Conservation (phyloP, 257 asterid genomes). For the Jacaranda copaia region DNA sequence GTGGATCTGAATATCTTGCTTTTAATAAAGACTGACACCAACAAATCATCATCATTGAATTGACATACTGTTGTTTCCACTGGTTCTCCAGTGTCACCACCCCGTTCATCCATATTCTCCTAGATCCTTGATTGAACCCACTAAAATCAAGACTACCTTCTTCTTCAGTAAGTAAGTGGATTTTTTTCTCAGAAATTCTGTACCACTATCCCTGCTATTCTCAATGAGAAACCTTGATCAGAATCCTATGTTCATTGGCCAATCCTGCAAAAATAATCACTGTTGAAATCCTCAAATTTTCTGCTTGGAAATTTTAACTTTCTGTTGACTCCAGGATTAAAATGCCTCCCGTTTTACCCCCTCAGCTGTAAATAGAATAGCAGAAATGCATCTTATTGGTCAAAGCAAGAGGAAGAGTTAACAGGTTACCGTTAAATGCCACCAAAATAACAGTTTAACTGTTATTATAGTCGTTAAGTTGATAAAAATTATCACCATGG, state of each 20-base stretch:
- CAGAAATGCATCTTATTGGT: background rate
- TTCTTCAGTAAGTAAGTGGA: background rate
- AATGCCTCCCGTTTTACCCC: background rate
- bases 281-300: background rate
- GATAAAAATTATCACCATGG: background rate
- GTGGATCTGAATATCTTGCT: slow-evolving; percentile 42
- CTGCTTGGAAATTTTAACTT: background rate
- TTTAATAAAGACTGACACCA: slow-evolving; percentile 56
- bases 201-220: background rate
- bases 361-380: background rate
- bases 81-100: slow-evolving; percentile 23
- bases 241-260: background rate
- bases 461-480: background rate
- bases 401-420: background rate
- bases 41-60: slow-evolving; percentile 56
- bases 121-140: background rate
- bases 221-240: background rate
- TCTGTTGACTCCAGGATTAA: background rate
- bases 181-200: background rate
- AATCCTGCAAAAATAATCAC: slow-evolving; percentile 2
- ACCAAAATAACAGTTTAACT: slow-evolving; percentile 1
- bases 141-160: background rate
- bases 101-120: background rate
- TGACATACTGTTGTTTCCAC: slow-evolving; percentile 40
- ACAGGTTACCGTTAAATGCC: background rate